A percentile compares a stretch with the other conserved stretches of the same genome.
Conservation (phyloP, 2,329 filamentous ascomycete species). For the Aspergillus texensis region DNA sequence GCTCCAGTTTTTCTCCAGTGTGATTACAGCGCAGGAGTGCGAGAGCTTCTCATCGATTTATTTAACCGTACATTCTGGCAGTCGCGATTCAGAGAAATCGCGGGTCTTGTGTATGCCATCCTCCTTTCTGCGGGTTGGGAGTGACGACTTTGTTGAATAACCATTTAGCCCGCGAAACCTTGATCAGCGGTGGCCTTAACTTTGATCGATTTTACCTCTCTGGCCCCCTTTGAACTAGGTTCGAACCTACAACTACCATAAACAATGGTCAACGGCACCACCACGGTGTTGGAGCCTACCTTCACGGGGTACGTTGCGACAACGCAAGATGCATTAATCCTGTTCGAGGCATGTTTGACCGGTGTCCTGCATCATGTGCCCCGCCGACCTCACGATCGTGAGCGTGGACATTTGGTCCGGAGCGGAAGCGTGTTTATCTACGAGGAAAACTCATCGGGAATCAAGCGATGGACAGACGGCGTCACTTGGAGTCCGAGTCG, state of each 20-base stretch:
- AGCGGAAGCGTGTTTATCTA: slow-evolving; percentile 91
- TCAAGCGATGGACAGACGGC: slow-evolving; percentile 93
- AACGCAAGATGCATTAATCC: slow-evolving; percentile 73
- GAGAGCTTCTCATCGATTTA: background rate
- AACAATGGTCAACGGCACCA: slow-evolving; percentile 47
- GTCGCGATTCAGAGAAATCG: background rate
- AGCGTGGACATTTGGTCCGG: slow-evolving; percentile 73
- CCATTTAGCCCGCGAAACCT: slow-evolving; percentile 18
- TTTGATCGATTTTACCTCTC: slow-evolving; percentile 24
- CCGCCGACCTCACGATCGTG: slow-evolving; percentile 82
- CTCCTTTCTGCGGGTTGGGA: background rate
- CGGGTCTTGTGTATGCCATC: background rate
- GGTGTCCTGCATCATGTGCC: slow-evolving; percentile 75
- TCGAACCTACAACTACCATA: slow-evolving; percentile 15
- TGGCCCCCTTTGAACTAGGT: slow-evolving; percentile 22
- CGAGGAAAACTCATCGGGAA: slow-evolving; percentile 85
- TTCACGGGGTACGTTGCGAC: slow-evolving; percentile 69
- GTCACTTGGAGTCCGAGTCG: slow-evolving; percentile 88
- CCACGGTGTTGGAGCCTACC: slow-evolving; percentile 62
- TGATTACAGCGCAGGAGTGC: background rate
- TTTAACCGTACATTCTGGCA: slow-evolving; percentile 2
- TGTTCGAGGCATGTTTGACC: slow-evolving; percentile 77
- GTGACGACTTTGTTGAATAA: slow-evolving; percentile 1
- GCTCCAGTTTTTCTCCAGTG: background rate
- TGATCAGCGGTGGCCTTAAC: slow-evolving; percentile 25